A percentile compares a stretch with the other conserved stretches of the same genome.
Conservation (phyloP, 2,329 filamentous ascomycete species). For the Stemphylium vesicarium region DNA sequence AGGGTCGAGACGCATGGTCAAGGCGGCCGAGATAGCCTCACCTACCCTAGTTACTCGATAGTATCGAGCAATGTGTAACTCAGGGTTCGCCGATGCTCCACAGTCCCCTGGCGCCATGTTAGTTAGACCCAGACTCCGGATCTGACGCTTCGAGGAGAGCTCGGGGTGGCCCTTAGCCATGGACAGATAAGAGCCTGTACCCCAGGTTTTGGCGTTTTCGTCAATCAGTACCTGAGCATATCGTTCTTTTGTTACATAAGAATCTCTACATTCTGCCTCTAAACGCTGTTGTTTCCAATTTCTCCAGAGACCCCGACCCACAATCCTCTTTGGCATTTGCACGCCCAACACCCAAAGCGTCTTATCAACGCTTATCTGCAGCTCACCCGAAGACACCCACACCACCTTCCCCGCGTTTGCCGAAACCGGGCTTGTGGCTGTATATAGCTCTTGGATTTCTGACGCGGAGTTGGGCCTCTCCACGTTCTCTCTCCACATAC, state of each 20-base stretch:
- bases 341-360: conserved; percentile 19
- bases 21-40: conserved; percentile 38
- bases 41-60: conserved; percentile 26
- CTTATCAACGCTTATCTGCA: conserved; percentile 48
- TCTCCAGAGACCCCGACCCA: conserved; percentile 1
- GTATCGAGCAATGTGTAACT: conserved; percentile 43
- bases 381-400: conserved; percentile 24
- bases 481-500: conserved; percentile 5
- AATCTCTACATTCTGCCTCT: conserved; percentile 4
- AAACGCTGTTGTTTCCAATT: background rate
- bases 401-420: conserved; percentile 29
- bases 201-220: conserved; percentile 42
- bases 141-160: conserved; percentile 14
- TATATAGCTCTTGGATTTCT: conserved; percentile 29
- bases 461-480: conserved; percentile 10
- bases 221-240: conserved; percentile 7
- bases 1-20: conserved; percentile 25
- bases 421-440: conserved; percentile 24
- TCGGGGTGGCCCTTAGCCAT: conserved; percentile 22
- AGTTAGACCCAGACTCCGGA: conserved; percentile 20
- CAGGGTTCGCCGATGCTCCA: conserved; percentile 23
- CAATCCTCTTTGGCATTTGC: conserved; percentile 16
- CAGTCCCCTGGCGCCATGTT: conserved; percentile 27
- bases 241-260: conserved; percentile 5
- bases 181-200: conserved; percentile 46